Conservation (phyloP, 2,329 filamentous ascomycete genomes). For the Clonostachys byssicola region DNA sequence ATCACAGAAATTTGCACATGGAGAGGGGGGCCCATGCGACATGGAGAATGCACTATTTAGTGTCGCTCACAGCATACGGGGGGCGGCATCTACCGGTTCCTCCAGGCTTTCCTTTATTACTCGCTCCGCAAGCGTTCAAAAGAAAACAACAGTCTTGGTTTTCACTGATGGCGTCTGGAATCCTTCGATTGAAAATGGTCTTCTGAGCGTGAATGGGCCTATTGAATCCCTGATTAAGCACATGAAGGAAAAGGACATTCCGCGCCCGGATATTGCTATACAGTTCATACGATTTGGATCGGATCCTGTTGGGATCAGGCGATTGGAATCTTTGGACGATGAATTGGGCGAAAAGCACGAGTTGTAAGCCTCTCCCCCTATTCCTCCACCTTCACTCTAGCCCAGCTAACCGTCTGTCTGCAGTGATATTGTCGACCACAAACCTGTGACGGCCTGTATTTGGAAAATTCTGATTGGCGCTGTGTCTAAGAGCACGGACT, state of each 20-base stretch:
- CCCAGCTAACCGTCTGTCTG: not conserved
- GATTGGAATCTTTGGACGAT: not conserved
- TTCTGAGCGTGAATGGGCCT: not conserved
- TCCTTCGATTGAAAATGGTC: not conserved
- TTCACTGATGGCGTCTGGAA: not conserved
- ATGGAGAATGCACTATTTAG: not conserved
- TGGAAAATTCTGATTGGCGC: not conserved
- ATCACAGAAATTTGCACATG: not conserved
- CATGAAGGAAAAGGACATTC: not conserved
- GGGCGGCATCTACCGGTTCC: not conserved
- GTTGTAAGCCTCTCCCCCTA: not conserved
- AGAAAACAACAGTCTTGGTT: not conserved
- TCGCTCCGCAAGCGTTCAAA: not conserved
- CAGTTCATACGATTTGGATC: not conserved
- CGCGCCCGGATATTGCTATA: not conserved
- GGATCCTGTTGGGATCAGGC: not conserved
- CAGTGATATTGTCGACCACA: not conserved
- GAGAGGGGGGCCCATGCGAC: not conserved
- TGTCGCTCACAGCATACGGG: not conserved
- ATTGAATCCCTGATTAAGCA: not conserved
- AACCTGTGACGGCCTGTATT: not conserved
- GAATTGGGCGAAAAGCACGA: not conserved
- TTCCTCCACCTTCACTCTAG: not conserved
- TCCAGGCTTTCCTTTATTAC: not conserved
- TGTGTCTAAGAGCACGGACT: not conserved